Evolutionary conservation across 208 protist species (phyloP), one percentile per base, ranked within the genome.

Genomic region (Porcisia deanei): DNA sequence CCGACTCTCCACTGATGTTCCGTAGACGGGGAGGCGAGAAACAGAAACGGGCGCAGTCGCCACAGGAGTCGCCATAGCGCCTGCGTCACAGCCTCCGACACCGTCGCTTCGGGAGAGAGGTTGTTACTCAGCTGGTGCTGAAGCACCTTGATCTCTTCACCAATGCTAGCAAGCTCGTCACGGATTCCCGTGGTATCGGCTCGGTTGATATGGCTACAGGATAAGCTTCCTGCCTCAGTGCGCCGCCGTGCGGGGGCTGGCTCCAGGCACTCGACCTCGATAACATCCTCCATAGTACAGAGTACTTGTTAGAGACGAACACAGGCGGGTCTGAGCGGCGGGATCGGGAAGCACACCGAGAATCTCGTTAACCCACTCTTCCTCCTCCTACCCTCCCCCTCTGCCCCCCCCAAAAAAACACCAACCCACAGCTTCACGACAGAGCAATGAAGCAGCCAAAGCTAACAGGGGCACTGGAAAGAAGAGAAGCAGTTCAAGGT

Each of bases 31-130:
- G 75, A 71, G 55, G 58, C 47, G 14, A 91, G 59, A 66, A 85
- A 85, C 2, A 95, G 73, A 74, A 88, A 93, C 0, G 88, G 85
- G 1, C 88, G 81, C 39, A 95, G 73, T 30, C 88, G 75, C 49
- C 85, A 83, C 22, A 95, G 71, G 7, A 95, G 77, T 0, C 54
- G 47, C 91, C 91, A 95, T 57, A 92, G 57, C 16, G 78, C 52
- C 16, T 53, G 67, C 63, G 81, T 20, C 3, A 82, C 77, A 1
- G 47, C 41, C 5, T 67, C 69, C 6, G 73, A 57, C 22, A 58
- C 18, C 1, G 7, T 9, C 3, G 63, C n/a, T 20, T 59, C 66
- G 37, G 45, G 41, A 6, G 72, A 18, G n/a, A 78, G 47, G 47
- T 12, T 47, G 60, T 73, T 71, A 34, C 78, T 78, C 43, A 82